Evolutionary conservation across 257 asterid genomes (phyloP).

Genomic region (Agastache rugosa): DNA sequence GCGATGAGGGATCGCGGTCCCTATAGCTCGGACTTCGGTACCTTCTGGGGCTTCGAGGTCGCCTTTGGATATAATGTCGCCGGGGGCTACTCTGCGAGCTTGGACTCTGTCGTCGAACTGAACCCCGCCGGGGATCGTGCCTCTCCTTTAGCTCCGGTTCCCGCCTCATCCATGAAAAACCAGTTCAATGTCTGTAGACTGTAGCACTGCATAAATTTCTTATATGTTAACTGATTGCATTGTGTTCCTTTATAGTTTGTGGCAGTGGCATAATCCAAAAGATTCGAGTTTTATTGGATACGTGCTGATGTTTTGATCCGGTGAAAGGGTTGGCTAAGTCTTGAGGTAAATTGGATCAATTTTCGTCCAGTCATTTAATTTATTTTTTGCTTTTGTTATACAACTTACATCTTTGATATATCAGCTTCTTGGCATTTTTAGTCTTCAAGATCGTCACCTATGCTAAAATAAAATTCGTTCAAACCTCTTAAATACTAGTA

Average conservation of each 20-base stretch:
- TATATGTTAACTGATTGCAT: neutral
- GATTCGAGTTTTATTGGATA: slow-evolving; percentile 84
- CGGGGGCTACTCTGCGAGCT: too few relatives aligned
- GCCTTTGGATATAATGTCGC: too few relatives aligned
- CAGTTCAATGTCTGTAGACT: neutral
- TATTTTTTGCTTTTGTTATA: slow-evolving; percentile 1
- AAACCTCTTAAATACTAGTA: too few relatives aligned
- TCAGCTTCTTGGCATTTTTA: neutral
- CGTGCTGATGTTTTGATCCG: slow-evolving; percentile 79
- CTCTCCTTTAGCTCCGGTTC: too few relatives aligned
- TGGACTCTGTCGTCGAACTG: too few relatives aligned
- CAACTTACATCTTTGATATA: too few relatives aligned
- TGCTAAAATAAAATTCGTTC: too few relatives aligned
- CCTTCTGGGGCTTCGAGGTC: too few relatives aligned
- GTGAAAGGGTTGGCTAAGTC: slow-evolving; percentile 56
- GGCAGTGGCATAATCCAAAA: slow-evolving; percentile 61
- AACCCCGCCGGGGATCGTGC: too few relatives aligned
- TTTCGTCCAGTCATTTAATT: neutral
- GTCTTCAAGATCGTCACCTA: neutral
- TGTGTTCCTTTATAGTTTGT: slow-evolving; percentile 31
- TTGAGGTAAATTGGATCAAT: slow-evolving; percentile 43
- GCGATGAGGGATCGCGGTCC: too few relatives aligned
- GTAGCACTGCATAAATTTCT: neutral
- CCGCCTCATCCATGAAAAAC: too few relatives aligned
- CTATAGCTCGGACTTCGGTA: too few relatives aligned